Base-by-base conservation (phyloP, 306 rosid species). In the Dryas octopetala region DNA sequence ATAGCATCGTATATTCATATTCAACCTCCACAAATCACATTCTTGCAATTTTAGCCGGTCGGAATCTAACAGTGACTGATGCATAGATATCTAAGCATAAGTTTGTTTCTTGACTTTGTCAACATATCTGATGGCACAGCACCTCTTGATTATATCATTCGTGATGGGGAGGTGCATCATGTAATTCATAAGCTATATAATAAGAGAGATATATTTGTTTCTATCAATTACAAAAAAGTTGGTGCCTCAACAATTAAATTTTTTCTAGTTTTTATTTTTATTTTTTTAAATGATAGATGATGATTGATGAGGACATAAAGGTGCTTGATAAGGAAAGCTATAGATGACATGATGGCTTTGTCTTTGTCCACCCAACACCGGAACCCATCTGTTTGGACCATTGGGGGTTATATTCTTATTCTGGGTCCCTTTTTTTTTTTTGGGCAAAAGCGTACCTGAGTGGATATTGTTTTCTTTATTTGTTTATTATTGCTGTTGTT, bases 301-400 rank as follows among this genome's bases (percentile, higher is more conserved):
- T 89, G 91, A 83, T 46, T 83, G 96, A 91, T 83, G 82, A 87
- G 81, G 96, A 91, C 96, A 91, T 89, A 89, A 93, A 91, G 97
- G 66, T 66, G 55, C 81, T 82, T 76, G 85, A 44, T 44, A 84
- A 62, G 85, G 75, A 86, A 85, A 84, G 80, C 59, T 86, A 62
- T 66, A 26, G 46, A 50, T 74, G 86, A 89, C 62, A 90, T 87
- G 86, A 85, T 91, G 91, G 85, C 79, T 46, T 76, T 75, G 82
- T 78, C 76, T 66, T 70, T 81, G 88, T 66, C 84, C 72, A 70
- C 83, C 70, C 65, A 66, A 83, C 85, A 77, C 81, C 82, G 76
- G 71, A 86, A 86, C 86, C 73, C 83, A 45, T 80, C 87, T 79
- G 75, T 75, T 75, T 83, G 80, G 79, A 70, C 76, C 75, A 41